phyloP scores from a whole-genome alignment of 2,329 filamentous ascomycete species.

The Sarocladium brachiariae region DNA sequence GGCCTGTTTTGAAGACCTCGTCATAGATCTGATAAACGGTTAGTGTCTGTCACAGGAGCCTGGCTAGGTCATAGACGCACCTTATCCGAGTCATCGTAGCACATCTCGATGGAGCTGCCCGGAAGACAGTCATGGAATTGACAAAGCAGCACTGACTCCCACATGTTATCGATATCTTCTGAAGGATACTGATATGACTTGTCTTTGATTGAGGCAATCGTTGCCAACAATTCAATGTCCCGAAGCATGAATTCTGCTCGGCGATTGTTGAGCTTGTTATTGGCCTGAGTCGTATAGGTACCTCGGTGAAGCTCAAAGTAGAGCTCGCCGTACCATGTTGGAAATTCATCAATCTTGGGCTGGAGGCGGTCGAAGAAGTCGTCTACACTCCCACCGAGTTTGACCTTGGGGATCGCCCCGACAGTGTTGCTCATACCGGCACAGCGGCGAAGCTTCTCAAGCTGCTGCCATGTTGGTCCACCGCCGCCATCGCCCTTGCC shows the following conservation, averaged over 20 bases:
- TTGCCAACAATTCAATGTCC: constrained; percentile 82
- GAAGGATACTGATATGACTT: constrained; percentile 83
- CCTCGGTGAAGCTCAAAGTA: constrained; percentile 97
- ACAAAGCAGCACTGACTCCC: constrained; percentile 85
- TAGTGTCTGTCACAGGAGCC: constrained; percentile 12
- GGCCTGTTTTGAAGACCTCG: constrained; percentile 70
- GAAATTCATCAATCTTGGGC: constrained; percentile 69
- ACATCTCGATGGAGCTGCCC: constrained; percentile 95
- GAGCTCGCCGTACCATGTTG: constrained; percentile 96
- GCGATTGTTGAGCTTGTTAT: constrained; percentile 94
- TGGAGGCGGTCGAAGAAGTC: constrained; percentile 88
- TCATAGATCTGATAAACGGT: constrained; percentile 58
- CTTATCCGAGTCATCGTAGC: constrained; percentile 90
- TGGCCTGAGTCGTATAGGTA: constrained; percentile 94
- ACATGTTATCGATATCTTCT: constrained; percentile 89
- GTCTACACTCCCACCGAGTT: constrained; percentile 84
- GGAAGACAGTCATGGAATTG: constrained; percentile 98
- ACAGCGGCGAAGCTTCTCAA: constrained; percentile 90
- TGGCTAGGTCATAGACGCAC: constrained; percentile 27
- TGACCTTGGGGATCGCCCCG: constrained; percentile 72
- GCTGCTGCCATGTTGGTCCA: constrained; percentile 85
- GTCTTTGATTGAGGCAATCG: constrained; percentile 70
- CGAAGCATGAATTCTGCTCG: constrained; percentile 78
- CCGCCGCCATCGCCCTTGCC: constrained; percentile 96
- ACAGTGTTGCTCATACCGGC: constrained; percentile 85